A percentile compares a stretch with the other conserved stretches of the same genome.
phyloP scores from a whole-genome alignment of 768 basidiomycete genomes.

The Lactarius sp. region DNA sequence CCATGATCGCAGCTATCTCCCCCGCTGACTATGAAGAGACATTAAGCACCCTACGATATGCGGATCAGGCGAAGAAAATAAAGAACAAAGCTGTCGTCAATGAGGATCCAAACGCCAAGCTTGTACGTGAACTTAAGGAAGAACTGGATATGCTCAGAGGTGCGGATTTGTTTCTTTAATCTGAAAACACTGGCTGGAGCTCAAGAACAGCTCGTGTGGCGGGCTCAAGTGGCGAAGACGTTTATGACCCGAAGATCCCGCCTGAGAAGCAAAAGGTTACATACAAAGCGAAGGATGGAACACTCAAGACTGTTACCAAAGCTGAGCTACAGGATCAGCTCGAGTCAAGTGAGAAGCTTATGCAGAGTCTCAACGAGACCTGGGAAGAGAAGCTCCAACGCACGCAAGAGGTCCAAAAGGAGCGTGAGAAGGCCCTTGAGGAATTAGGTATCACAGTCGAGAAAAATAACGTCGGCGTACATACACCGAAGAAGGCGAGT shows the following conservation, averaged over 20 bases:
- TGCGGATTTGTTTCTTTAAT: conserved; percentile 33
- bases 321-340: conserved; percentile 97
- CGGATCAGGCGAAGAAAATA: conserved; percentile 99
- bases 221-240: conserved; percentile 61
- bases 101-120: conserved; percentile 98
- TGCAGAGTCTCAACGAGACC: conserved; percentile 90
- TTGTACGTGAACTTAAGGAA: conserved; percentile 98
- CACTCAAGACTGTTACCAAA: conserved; percentile 92
- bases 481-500: conserved; percentile 86
- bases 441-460: conserved; percentile 97
- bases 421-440: conserved; percentile 95
- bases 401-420: conserved; percentile 93
- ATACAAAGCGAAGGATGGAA: conserved; percentile 89
- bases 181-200: conserved; percentile 18
- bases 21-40: conserved; percentile 99
- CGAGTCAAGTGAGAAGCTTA: conserved; percentile 90
- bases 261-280: conserved; percentile 94
- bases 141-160: conserved; percentile 90
- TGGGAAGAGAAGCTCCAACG: conserved; percentile 93
- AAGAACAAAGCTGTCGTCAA: conserved; percentile 99
- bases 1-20: conserved; percentile 98
- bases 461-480: conserved; percentile 93
- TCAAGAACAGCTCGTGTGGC: conserved; percentile 61
- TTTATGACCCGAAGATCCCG: conserved; percentile 83
- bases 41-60: conserved; percentile 92